Conservation (phyloP, 2,329 filamentous ascomycete species). For the Alternaria conjuncta region DNA sequence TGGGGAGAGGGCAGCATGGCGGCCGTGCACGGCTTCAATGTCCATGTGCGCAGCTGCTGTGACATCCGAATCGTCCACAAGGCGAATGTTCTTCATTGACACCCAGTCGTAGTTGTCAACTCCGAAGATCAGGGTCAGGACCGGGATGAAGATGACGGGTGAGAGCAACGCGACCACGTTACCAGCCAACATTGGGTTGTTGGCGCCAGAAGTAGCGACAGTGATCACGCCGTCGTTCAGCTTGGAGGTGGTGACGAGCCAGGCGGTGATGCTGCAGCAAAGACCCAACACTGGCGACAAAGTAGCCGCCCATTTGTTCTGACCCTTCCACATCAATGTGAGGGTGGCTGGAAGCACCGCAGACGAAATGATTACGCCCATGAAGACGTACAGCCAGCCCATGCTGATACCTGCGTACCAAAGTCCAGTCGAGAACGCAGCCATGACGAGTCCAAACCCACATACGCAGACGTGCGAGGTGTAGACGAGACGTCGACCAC, state of each 20-base stretch:
- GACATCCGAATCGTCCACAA: slow-evolving; percentile 77
- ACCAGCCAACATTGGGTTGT: slow-evolving; percentile 81
- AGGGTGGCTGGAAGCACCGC: slow-evolving; percentile 83
- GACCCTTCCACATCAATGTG: slow-evolving; percentile 79
- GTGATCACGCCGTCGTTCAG: slow-evolving; percentile 43
- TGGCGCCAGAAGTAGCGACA: slow-evolving; percentile 65
- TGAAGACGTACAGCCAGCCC: slow-evolving; percentile 87
- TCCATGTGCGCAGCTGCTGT: slow-evolving; percentile 67
- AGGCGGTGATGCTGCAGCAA: slow-evolving; percentile 66
- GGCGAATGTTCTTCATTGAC: slow-evolving; percentile 79
- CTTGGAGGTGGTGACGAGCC: slow-evolving; percentile 46
- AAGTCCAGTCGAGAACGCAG: slow-evolving; percentile 77
- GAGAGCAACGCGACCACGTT: slow-evolving; percentile 83
- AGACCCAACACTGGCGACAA: slow-evolving; percentile 73
- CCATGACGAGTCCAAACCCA: slow-evolving; percentile 79
- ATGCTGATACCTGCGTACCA: slow-evolving; percentile 58
- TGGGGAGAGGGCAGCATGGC: slow-evolving; percentile 27
- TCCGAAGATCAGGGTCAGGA: slow-evolving; percentile 73
- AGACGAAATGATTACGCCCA: slow-evolving; percentile 88
- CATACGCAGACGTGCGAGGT: slow-evolving; percentile 77
- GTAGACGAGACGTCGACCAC: slow-evolving; percentile 76
- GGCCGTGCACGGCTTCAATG: slow-evolving; percentile 63
- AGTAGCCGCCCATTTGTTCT: slow-evolving; percentile 76
- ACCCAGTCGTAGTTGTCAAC: slow-evolving; percentile 82
- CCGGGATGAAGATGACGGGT: slow-evolving; percentile 74